Evolutionary conservation across 225 moss, liverwort and hornwort species (phyloP).

Genomic region (Straminergon stramineum): DNA sequence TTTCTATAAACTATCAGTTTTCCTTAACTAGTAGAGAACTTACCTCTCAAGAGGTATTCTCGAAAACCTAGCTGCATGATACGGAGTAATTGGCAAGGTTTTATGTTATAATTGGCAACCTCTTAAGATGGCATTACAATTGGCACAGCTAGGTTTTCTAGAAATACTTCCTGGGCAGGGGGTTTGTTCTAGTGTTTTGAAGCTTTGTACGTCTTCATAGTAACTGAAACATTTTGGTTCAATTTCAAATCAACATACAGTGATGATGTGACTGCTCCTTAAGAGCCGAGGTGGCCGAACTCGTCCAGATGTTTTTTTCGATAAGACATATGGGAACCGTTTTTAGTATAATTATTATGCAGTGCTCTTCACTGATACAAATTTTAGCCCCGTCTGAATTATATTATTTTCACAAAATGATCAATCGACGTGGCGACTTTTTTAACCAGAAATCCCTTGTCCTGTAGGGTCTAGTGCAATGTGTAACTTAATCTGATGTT

Average conservation of each 20-base stretch:
- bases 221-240: not conserved
- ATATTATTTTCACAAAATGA: not conserved
- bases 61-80: not conserved
- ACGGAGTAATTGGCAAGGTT: not conserved
- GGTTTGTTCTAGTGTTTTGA: not conserved
- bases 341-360: not conserved
- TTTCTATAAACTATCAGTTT: not conserved
- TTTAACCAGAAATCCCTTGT: not conserved
- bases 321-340: not conserved
- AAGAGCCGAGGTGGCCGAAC: not conserved
- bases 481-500: not conserved
- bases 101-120: not conserved
- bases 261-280: not conserved
- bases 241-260: not conserved
- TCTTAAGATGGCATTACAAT: not conserved
- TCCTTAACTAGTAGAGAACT: not conserved
- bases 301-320: not conserved
- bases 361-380: not conserved
- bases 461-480: not conserved
- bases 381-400: not conserved
- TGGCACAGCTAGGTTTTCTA: not conserved
- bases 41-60: not conserved
- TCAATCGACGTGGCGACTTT: not conserved
- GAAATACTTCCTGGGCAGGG: not conserved
- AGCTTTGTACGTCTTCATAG: not conserved